Conservation (phyloP, 2,329 filamentous ascomycete genomes). For the Fusarium sp. region DNA sequence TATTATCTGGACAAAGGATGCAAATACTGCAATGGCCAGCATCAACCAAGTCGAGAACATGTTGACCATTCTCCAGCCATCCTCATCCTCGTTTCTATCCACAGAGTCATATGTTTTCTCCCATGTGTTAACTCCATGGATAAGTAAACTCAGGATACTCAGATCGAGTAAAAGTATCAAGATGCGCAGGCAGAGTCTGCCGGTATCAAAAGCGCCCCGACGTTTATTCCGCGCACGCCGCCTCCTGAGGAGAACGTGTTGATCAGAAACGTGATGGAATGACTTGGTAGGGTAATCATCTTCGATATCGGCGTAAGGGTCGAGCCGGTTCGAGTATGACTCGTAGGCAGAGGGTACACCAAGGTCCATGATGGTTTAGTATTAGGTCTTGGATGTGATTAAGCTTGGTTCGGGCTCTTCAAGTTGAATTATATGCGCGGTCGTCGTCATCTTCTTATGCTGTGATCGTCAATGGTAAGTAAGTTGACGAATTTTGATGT, state of each 20-base stretch:
- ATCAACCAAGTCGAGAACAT: constrained; percentile 15
- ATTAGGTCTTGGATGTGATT: background rate
- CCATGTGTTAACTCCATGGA: background rate
- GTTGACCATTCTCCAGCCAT: background rate
- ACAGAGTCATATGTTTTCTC: background rate
- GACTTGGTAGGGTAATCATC: background rate
- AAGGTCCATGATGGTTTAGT: background rate
- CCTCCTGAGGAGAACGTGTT: background rate
- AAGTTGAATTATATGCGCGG: background rate
- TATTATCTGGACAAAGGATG: background rate
- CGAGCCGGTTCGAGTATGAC: constrained; percentile 8
- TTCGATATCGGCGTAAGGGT: constrained; percentile 6
- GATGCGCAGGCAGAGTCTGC: background rate
- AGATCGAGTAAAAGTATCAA: constrained; percentile 6
- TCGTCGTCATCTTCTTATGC: background rate
- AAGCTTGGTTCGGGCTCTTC: background rate
- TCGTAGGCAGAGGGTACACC: background rate
- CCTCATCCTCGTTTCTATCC: background rate
- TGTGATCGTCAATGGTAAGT: background rate
- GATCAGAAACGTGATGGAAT: background rate
- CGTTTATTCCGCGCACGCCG: background rate
- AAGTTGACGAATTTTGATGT: background rate
- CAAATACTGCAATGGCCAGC: background rate
- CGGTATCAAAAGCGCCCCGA: background rate
- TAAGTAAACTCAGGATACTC: constrained; percentile 4